Evolutionary conservation across 1,284 basidiomycete genomes (phyloP).

Genomic region (Cutaneotrichosporon dermatis): DNA sequence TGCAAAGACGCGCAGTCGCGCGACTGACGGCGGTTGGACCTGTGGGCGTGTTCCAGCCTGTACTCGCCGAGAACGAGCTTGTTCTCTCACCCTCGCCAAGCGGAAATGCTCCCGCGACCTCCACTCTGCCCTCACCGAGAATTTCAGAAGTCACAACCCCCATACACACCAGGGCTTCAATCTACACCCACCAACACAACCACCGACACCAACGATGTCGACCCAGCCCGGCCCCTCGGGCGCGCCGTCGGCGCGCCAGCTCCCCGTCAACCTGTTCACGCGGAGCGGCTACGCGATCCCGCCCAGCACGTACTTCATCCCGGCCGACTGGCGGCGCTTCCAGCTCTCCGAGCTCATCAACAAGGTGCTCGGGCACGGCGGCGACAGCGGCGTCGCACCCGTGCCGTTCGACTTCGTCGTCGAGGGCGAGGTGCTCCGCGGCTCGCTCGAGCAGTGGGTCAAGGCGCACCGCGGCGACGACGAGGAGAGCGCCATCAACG

Average conservation of each 20-base stretch:
- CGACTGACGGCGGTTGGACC: too few species aligned
- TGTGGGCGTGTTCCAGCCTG: too few species aligned
- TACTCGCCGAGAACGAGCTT: too few species aligned
- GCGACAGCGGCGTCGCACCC: slow-evolving; percentile 52
- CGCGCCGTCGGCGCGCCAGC: slow-evolving; percentile 21
- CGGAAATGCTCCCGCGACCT: too few species aligned
- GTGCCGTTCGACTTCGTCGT: slow-evolving; percentile 94
- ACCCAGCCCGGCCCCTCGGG: slow-evolving; percentile 11
- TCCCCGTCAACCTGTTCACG: slow-evolving; percentile 75
- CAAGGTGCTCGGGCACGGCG: slow-evolving; percentile 70
- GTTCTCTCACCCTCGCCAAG: too few species aligned
- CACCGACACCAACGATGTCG: slow-evolving; percentile 18
- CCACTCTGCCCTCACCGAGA: too few species aligned
- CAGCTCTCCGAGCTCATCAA: slow-evolving; percentile 98
- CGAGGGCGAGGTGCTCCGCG: slow-evolving; percentile 71
- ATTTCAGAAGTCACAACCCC: too few species aligned
- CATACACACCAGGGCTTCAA: too few species aligned
- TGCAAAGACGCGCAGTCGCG: too few species aligned
- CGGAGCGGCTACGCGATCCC: slow-evolving; percentile 71
- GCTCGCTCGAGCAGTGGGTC: slow-evolving; percentile 73
- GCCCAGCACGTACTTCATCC: slow-evolving; percentile 89
- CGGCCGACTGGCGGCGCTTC: slow-evolving; percentile 81
- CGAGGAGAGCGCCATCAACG: slow-evolving; percentile 71
- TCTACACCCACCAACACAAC: neutral
- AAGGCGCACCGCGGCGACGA: slow-evolving; percentile 65